These are phyloP conservation scores for Haplosporangium sp. DNA, from an alignment of 371 early-diverging fungal genomes.

Conservation along the genomic window DNA sequence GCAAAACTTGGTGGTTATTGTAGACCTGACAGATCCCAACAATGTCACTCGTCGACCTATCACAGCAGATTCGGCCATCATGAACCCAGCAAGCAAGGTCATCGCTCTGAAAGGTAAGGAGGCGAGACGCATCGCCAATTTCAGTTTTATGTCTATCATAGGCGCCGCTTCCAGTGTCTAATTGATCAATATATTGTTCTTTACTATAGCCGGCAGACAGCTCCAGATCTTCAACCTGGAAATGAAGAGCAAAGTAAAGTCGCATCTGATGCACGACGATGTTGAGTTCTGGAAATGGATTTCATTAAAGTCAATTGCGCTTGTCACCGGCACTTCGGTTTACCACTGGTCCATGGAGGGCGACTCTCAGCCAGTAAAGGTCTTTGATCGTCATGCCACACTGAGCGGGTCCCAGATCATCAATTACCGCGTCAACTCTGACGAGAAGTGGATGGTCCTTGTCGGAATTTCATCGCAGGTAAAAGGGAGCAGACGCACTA, in stretches of 20 bases:
- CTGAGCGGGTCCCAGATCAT: constrained; percentile 93
- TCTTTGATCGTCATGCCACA: constrained; percentile 92
- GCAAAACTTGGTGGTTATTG: constrained; percentile 91
- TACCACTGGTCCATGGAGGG: constrained; percentile 98
- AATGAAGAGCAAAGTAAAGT: constrained; percentile 93
- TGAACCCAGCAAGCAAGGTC: constrained; percentile 93
- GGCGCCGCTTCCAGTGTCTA: not conserved
- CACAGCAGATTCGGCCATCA: constrained; percentile 97
- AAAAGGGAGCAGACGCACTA: not conserved
- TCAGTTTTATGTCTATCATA: not conserved
- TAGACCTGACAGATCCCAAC: constrained; percentile 88
- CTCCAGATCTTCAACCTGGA: constrained; percentile 98
- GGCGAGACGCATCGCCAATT: not conserved
- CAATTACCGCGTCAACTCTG: constrained; percentile 90
- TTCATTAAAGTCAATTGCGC: constrained; percentile 84
- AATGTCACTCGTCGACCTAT: constrained; percentile 92
- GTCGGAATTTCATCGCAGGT: constrained; percentile 93
- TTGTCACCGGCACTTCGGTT: constrained; percentile 90
- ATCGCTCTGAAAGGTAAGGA: constrained; percentile 93
- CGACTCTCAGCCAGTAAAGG: constrained; percentile 83
- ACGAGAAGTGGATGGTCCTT: constrained; percentile 94
- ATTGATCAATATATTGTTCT: not conserved
- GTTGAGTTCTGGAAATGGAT: constrained; percentile 98
- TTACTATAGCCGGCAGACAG: constrained; percentile 79
- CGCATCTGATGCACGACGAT: constrained; percentile 92